Percentiles rank a stretch among this genome's conserved stretches.
These are phyloP conservation scores for Suhomyces chickasaworum DNA, from an alignment of 1,139 yeast species.

Conservation along the genomic window DNA sequence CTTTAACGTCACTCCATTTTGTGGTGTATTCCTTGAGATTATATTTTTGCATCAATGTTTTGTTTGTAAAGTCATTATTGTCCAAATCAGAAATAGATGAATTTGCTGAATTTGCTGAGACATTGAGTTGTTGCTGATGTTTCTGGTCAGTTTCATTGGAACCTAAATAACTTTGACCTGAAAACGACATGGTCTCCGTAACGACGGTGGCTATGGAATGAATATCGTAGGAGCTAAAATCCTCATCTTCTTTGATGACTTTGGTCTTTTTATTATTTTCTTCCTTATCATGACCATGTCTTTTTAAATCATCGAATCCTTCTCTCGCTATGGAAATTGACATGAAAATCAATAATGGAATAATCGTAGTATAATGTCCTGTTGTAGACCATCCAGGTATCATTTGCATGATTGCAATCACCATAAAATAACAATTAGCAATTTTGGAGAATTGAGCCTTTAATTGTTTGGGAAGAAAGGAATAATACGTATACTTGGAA, in stretches of 20 bases:
- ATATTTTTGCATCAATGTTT: conserved; percentile 33
- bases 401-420: conserved; percentile 90
- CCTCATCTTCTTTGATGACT: conserved; percentile 40
- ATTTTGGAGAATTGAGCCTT: conserved; percentile 89
- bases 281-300: conserved; percentile 81
- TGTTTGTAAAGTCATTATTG: conserved; percentile 21
- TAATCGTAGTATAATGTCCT: conserved; percentile 91
- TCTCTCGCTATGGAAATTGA: conserved; percentile 91
- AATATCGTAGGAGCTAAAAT: conserved; percentile 33
- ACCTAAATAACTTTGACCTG: conserved; percentile 4
- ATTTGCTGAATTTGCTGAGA: conserved; percentile 7
- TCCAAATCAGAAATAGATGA: conserved; percentile 13
- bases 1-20: conserved; percentile 76
- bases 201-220: conserved; percentile 41
- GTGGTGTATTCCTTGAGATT: conserved; percentile 38
- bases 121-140: neutral
- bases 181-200: conserved; percentile 33
- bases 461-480: conserved; percentile 86
- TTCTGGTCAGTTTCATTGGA: neutral
- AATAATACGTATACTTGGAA: conserved; percentile 77
- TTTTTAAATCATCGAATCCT: conserved; percentile 88
- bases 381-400: conserved; percentile 98
- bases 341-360: conserved; percentile 84
- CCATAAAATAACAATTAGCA: conserved; percentile 84
- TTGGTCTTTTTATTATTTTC: conserved; percentile 70